Percentiles rank a stretch among this genome's conserved stretches.
Conservation (phyloP, 2,329 filamentous ascomycete genomes). For the Zalaria sp. region DNA sequence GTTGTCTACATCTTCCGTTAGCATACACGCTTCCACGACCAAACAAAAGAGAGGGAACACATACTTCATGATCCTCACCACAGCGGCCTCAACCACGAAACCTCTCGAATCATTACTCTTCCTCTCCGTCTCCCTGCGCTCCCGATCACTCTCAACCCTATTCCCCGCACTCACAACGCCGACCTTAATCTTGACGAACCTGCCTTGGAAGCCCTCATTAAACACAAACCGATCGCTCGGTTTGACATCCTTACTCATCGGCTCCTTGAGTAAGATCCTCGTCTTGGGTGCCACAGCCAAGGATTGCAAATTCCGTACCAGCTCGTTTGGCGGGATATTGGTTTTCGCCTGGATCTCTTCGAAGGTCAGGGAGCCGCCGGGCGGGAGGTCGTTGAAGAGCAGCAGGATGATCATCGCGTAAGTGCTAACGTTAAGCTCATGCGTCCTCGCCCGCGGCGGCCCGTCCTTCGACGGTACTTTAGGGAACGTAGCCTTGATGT, state of each 20-base stretch:
- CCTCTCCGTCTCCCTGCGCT: constrained; percentile 56
- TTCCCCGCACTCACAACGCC: constrained; percentile 68
- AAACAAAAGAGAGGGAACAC: constrained; percentile 19
- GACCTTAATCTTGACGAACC: constrained; percentile 77
- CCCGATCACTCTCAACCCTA: constrained; percentile 63
- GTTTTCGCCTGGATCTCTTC: constrained; percentile 76
- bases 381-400: constrained; percentile 68
- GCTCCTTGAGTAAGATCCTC: constrained; percentile 65
- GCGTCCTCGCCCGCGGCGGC: constrained; percentile 52
- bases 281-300: constrained; percentile 75
- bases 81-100: constrained; percentile 60
- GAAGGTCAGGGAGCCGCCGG: constrained; percentile 37
- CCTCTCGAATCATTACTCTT: constrained; percentile 60
- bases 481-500: constrained; percentile 69
- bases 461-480: constrained; percentile 57
- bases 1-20: constrained; percentile 41
- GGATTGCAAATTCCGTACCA: constrained; percentile 66
- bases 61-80: constrained; percentile 79
- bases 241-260: constrained; percentile 64
- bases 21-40: constrained; percentile 7
- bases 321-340: constrained; percentile 59
- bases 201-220: constrained; percentile 70
- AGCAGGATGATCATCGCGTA: constrained; percentile 83
- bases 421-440: constrained; percentile 85
- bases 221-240: constrained; percentile 65